A percentile compares a stretch with the other conserved stretches of the same genome.
These are phyloP conservation scores for Brassica incana DNA, from an alignment of 345 rosid genomes.

Conservation along the genomic window DNA sequence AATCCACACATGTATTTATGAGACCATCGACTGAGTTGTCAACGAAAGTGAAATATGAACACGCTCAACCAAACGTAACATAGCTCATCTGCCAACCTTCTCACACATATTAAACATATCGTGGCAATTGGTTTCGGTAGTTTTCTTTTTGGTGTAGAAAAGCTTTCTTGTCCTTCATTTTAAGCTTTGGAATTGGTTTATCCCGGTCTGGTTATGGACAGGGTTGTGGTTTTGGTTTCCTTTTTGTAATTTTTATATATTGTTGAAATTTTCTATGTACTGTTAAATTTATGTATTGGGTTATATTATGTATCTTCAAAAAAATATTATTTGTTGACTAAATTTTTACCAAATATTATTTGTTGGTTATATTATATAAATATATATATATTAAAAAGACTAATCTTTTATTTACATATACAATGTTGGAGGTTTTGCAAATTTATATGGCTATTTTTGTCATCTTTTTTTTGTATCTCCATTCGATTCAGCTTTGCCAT, in stretches of 20 bases:
- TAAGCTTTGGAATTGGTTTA: not conserved
- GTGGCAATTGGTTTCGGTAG: not conserved
- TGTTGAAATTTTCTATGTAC: not conserved
- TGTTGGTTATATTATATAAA: no score
- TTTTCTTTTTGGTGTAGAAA: not conserved
- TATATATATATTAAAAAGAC: no score
- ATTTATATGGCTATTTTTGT: no score
- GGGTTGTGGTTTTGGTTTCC: not conserved
- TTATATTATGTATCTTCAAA: not conserved
- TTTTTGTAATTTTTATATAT: not conserved
- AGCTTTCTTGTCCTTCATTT: not conserved
- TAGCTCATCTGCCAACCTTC: not conserved
- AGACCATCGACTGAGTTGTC: not conserved
- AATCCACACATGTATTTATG: not conserved
- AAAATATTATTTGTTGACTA: not conserved
- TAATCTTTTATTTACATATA: no score
- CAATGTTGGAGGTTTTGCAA: no score
- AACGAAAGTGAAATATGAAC: not conserved
- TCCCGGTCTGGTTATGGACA: not conserved
- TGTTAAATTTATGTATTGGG: not conserved
- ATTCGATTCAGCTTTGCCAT: no score
- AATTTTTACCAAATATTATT: not conserved
- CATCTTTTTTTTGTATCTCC: no score
- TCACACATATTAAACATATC: not conserved
- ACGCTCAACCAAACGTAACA: not conserved